Evolutionary conservation across 2,329 filamentous ascomycete species (phyloP), one percentile per base, ranked within the genome.

Genomic region (Penicillium palitans): DNA sequence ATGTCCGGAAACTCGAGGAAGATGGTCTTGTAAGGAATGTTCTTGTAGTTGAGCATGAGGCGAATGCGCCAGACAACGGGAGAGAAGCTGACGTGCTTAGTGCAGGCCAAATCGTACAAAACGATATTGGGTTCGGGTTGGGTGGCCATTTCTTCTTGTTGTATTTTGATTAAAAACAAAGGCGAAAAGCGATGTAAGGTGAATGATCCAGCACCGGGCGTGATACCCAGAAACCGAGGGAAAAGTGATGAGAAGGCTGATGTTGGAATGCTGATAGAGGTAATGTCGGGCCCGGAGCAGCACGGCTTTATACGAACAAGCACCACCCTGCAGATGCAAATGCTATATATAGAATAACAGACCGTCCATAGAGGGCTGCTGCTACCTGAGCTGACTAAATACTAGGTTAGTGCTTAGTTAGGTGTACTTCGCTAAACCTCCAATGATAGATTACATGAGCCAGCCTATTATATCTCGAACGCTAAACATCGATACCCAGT

Each of bases 1-100:
- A 79, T 79, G 47, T 79, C 76, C 1, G 72, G 74, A 54, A 79
- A 78, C 55, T 78, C 76, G 29, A 79, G 70, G 52, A 78, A 79
- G 54, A 77, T 49, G 8, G 76, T 78, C 41, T 50, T 69, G 63
- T 78, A 79, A 19, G 76, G 69, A 29, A 79, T 72, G 2, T 68
- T 48, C 64, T 79, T 79, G 52, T 78, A 79, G 61, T 78, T 79
- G 19, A 80, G 75, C 68, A 79, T 72, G 21, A 79, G 66, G 55
- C 78, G 76, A 61, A 77, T 77, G 50, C 75, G 73, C 76, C 76
- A 79, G 56, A 76, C 75, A 39, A 63, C 64, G 4, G 77, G 77
- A 41, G 76, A 79, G 67, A 79, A 78, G 66, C 76, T 77, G 58
- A 74, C 62, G 52, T 71, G 68, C 62, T 77, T 75, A 57, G 66